Percentiles rank a stretch among this genome's conserved stretches.
These are phyloP conservation scores for Solanum hybrid DNA, from an alignment of 305 asterid genomes.

Conservation along the genomic window DNA sequence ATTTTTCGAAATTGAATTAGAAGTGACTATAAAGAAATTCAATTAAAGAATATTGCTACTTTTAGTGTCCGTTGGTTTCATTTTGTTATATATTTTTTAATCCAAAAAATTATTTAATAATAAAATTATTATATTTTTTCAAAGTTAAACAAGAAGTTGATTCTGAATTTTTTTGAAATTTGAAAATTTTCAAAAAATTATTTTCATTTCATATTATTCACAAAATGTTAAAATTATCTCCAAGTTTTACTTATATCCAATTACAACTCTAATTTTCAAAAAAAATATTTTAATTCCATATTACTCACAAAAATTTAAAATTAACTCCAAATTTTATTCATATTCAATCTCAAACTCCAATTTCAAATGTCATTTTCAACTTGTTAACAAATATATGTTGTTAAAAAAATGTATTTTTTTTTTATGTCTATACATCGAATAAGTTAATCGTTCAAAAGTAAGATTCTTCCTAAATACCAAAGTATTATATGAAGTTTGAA, in stretches of 20 bases:
- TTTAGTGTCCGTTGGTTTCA: background rate
- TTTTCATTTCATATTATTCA: no score
- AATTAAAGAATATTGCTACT: background rate
- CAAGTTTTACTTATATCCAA: background rate
- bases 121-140: background rate
- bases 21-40: background rate
- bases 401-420: background rate
- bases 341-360: no score
- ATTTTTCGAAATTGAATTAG: background rate
- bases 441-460: background rate
- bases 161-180: no score
- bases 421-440: background rate
- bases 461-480: background rate
- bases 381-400: background rate
- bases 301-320: no score
- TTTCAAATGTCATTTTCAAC: background rate
- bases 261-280: background rate
- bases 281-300: background rate
- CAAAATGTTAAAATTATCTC: background rate
- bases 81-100: background rate
- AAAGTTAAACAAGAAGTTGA: background rate
- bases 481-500: background rate
- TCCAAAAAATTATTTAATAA: background rate
- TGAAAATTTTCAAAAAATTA: background rate
- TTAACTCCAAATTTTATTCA: background rate